Base-by-base conservation (phyloP, 495 filamentous ascomycete genomes). In the Daldinia concentrica region DNA sequence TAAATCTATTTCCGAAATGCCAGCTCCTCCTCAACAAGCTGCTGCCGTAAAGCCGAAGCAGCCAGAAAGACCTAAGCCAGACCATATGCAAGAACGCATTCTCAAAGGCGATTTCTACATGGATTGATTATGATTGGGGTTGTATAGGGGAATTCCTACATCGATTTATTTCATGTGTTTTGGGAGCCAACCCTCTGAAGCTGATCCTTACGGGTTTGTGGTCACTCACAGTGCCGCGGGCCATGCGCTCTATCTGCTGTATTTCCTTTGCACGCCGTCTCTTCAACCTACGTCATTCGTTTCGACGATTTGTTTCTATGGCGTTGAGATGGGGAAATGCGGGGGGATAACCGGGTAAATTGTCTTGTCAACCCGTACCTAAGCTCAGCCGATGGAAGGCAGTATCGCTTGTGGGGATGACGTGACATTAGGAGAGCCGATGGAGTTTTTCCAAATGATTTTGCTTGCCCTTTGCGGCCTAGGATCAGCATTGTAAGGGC, bases 31-130 rank as follows among this genome's bases (percentile, higher is more conserved):
- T 14, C 79, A 78, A 57, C 80, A 83, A 74, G 77, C 82, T 19
- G 80, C 84, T 17, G 34, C 74, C 29, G 70, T 77, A 50, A 77
- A 79, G 60, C 71, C 83, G 7, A 81, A 83, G 48, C 82, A 83
- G 3, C 78, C 83, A 51, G 86, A 87, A 77, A 85, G 88, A 65
- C 87, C 85, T 63, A 90, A 92, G 77, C 93, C 93, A 14, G 95
- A 99, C 82, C 90, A 89, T 72, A 93, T 98, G 83, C 93, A 97
- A 80, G 95, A 99, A 85, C 88, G 97, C 68, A 98, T 99, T 71
- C 84, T 99, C 65, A 94, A 96, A 80, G 95, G 95, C 34, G 95
- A 99, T 73, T 97, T 99, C 76, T 94, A 93, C 81, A 97, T 98
- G 93, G 95, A 99, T 75, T 99, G 85, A 85, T 37, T 8, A n/a